Evolutionary conservation across 2,329 filamentous ascomycete genomes (phyloP).

Genomic region (Arthrobotrys iridis): DNA sequence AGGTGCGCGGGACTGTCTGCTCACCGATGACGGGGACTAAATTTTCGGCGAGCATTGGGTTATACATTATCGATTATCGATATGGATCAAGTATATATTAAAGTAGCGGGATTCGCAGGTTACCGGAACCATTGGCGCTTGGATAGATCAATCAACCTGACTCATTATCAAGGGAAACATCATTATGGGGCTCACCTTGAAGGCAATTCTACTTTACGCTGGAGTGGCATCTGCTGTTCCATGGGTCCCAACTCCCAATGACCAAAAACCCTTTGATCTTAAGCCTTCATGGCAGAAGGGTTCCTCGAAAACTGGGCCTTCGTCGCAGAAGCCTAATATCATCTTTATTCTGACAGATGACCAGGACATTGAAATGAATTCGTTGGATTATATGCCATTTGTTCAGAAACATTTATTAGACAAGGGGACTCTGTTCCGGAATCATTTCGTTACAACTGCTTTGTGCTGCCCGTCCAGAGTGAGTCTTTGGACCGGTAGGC

Average conservation of each 20-base stretch:
- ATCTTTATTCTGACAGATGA: constrained; percentile 76
- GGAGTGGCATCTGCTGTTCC: constrained; percentile 41
- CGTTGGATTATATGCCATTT: constrained; percentile 70
- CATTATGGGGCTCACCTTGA: constrained; percentile 15
- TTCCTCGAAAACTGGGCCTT: constrained; percentile 49
- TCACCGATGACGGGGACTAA: constrained; percentile 21
- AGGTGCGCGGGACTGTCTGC: not conserved
- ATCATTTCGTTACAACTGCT: constrained; percentile 74
- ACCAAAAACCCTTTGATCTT: constrained; percentile 24
- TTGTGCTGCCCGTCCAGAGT: constrained; percentile 76
- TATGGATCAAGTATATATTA: constrained; percentile 27
- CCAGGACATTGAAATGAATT: constrained; percentile 72
- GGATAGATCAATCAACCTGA: not conserved
- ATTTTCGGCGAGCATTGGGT: not conserved
- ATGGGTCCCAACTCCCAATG: constrained; percentile 15
- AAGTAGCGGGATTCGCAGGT: not conserved
- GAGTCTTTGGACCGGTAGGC: constrained; percentile 72
- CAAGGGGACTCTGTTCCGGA: constrained; percentile 69
- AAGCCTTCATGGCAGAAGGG: not conserved
- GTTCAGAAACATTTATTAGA: constrained; percentile 69
- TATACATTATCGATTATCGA: too few relatives aligned
- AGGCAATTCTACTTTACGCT: constrained; percentile 27
- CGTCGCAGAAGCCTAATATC: constrained; percentile 66
- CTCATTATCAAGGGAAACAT: not conserved
- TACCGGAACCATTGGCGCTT: not conserved